Evolutionary conservation across 495 filamentous ascomycete genomes (phyloP).

Genomic region (Alectoria sarmentosa): DNA sequence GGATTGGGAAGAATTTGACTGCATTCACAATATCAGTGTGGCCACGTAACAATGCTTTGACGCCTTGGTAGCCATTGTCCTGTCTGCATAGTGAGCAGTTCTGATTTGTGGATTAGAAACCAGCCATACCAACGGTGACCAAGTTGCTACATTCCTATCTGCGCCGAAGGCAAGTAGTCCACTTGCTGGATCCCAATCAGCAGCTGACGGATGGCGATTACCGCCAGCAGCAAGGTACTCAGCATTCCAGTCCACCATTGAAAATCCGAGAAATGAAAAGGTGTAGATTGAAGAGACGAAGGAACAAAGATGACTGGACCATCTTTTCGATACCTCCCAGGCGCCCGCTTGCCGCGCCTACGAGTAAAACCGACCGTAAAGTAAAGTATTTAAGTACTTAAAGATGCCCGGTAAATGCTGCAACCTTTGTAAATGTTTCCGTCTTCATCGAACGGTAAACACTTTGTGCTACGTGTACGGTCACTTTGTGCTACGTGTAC

Average conservation of each 20-base stretch:
- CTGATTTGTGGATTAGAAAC: background rate
- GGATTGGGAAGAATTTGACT: conserved; percentile 64
- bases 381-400: background rate
- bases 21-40: conserved; percentile 78
- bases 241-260: conserved; percentile 41
- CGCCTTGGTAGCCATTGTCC: conserved; percentile 47
- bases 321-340: background rate
- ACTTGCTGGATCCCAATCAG: conserved; percentile 73
- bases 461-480: background rate
- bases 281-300: background rate
- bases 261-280: background rate
- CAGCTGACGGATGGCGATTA: conserved; percentile 80
- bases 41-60: conserved; percentile 64
- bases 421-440: background rate
- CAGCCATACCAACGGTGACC: conserved; percentile 64
- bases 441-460: background rate
- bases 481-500: background rate
- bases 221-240: conserved; percentile 79
- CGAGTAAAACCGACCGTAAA: background rate
- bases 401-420: background rate
- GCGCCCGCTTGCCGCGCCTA: conserved; percentile 4
- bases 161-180: conserved; percentile 83
- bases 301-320: background rate
- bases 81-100: conserved; percentile 28
- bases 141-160: conserved; percentile 80